A percentile compares a stretch with the other conserved stretches of the same genome.
Evolutionary conservation across 164 flowering plant genomes (phyloP).

Genomic region (Berberis thunbergii): DNA sequence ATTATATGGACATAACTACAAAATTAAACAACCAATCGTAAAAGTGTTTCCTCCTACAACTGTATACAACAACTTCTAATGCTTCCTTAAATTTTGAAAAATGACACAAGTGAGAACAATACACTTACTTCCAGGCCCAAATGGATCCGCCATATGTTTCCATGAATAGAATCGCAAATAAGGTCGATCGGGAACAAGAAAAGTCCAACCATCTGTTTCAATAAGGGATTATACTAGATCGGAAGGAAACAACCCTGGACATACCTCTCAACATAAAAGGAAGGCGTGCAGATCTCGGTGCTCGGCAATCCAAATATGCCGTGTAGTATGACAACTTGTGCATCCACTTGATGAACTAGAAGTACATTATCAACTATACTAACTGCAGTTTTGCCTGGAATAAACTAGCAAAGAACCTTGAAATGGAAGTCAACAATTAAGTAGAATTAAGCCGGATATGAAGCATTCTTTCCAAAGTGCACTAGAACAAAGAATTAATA

Average conservation of each 20-base stretch:
- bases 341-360: conserved; percentile 96
- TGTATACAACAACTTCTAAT: too few relatives aligned
- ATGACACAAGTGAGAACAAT: neutral
- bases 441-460: neutral
- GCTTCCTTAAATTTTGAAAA: too few relatives aligned
- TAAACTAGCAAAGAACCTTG: conserved; percentile 93
- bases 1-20: too few relatives aligned
- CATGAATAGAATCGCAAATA: conserved; percentile 56
- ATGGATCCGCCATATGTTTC: conserved; percentile 75
- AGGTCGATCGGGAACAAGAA: conserved; percentile 71
- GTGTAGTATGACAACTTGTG: conserved; percentile 86
- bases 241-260: conserved; percentile 34
- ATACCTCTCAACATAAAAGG: conserved; percentile 64
- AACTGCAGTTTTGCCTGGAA: conserved; percentile 74
- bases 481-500: too few relatives aligned
- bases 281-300: conserved; percentile 97
- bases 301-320: conserved; percentile 76
- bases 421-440: conserved; percentile 8
- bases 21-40: too few relatives aligned
- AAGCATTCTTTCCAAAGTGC: too few relatives aligned
- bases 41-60: too few relatives aligned
- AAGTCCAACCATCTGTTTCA: conserved; percentile 54
- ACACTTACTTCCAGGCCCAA: conserved; percentile 75
- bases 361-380: conserved; percentile 90
- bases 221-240: conserved; percentile 21